phyloP scores from a whole-genome alignment of 1,284 basidiomycete species.

The Malassezia cuniculi region DNA sequence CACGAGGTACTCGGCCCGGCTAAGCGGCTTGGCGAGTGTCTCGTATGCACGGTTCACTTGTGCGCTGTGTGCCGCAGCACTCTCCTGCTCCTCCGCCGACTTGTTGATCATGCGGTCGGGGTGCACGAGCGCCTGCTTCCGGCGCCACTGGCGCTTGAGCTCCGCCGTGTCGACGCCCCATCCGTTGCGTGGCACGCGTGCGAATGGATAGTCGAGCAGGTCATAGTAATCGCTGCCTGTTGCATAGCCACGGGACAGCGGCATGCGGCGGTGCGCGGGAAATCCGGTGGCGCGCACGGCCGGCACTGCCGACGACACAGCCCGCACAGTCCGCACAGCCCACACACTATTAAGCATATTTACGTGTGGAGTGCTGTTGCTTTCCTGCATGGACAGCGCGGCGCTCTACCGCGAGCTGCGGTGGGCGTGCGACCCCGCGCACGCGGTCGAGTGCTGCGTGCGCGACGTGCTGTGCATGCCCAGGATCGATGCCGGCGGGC shows the following conservation, averaged over 20 bases:
- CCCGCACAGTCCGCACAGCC: no score
- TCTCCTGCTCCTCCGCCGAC: constrained; percentile 29
- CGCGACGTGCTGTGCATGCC: constrained; percentile 3
- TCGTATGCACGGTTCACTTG: constrained; percentile 42
- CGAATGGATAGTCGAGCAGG: constrained; percentile 25
- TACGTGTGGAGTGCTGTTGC: no score
- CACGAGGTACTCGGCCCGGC: constrained; percentile 28
- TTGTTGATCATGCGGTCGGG: constrained; percentile 36
- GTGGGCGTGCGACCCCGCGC: constrained; percentile 1
- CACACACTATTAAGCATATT: no score
- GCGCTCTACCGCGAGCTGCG: no score
- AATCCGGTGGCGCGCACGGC: no score
- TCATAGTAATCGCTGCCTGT: constrained; percentile 27
- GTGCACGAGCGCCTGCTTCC: constrained; percentile 33
- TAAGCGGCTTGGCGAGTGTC: constrained; percentile 31
- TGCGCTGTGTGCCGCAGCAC: constrained; percentile 34
- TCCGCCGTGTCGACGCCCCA: constrained; percentile 26
- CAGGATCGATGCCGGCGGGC: no score
- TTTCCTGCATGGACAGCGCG: no score
- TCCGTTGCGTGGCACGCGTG: constrained; percentile 18
- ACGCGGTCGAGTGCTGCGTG: constrained; percentile 5
- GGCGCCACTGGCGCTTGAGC: constrained; percentile 33
- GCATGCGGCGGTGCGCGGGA: constrained; percentile 4
- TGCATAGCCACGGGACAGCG: constrained; percentile 14
- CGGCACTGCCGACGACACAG: no score